Base-by-base conservation (phyloP, 768 basidiomycete species). In the Pleurotus sapidus region DNA sequence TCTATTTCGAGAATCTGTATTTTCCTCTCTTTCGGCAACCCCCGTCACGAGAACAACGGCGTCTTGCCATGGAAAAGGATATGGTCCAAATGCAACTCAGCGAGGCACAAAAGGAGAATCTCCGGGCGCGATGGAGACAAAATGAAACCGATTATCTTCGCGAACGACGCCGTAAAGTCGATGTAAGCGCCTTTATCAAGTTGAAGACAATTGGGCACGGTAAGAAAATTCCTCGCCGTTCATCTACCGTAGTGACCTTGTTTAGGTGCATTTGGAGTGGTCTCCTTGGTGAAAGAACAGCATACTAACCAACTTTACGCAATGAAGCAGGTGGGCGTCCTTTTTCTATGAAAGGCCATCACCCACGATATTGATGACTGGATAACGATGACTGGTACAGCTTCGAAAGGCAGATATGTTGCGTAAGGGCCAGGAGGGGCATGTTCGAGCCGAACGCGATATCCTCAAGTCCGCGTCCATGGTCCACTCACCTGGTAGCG, bases 171-270 rank as follows among this genome's bases (percentile, higher is more conserved):
- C 80, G 80, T 49, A 91, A 89, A 72, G 88, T 98, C 20, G 88
- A 91, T 65, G 87, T 84, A 49, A 89, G 84, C 64, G 89, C 89
- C 25, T 98, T 98, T 72, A 79, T 84, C 63, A 90, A 89, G 72
- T 81, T 98, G 61, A 91, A 96, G 79, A 93, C 92, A 49, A 95
- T 97, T 67, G 95, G 95, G 37, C 93, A 97, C 70, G 95, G 94
- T 93, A 64, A 63, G 71, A 63, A 39, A 30, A 48, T 61, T 67
- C 61, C 58, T 64, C 40, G 14, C 43, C 14, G 37, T 51, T 23
- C 18, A 14, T 59, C 15, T 23, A 40, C 40, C 17, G 27, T 57
- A 53, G 49, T 20, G 48, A 61, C 50, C 47, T 64, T 57, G 53
- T 51, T 40, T 57, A 55, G 93, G 93, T 64, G 95, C 95, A 8